Evolutionary conservation across 2,329 filamentous ascomycete genomes (phyloP), one percentile per base, ranked within the genome.

Genomic region (Drechslerella coelobrocha): DNA sequence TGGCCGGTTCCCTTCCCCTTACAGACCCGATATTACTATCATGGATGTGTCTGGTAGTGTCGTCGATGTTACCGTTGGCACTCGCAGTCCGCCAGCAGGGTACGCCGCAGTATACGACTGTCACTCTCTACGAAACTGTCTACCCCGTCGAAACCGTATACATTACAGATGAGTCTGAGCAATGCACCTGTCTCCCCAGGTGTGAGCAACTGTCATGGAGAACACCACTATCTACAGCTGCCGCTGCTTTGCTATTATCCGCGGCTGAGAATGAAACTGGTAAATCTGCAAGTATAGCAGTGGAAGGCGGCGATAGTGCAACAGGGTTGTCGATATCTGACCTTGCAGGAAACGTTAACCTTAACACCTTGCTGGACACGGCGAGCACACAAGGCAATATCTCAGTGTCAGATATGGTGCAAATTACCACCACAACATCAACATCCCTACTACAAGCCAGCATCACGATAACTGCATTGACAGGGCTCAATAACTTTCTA

Each of bases 141-240:
- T 54, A 68, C 21, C 63, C 63, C 0, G 31, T 24, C 27, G 31
- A 27, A 10, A 68, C 56, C 8, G 24, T 68, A 31, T 45, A 61
- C n/a, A 10, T 61, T n/a, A 68, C 48, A 8, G 17, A 51, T 17
- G 26, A 26, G 1, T 21, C 48, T 14, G 24, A 61, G 8, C 37
- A 19, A 2, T 31, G 31, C 19, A 51, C 26, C 37, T 26, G 6
- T 14, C 43, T 68, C 2, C 56, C 43, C 8, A 39, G 29, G 43
- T 68, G 63, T 19, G 10, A 41, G 14, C 27, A 61, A 12, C 2
- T 55, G 34, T 48, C 50, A 41, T 47, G 27, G 54, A 14, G 14
- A 24, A 29, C 4, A 39, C 29, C 17, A 23, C 17, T 34, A 65
- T 52, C 54, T 37, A 34, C 37, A 4, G 14, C 14, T 26, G 41